phyloP scores from a whole-genome alignment of 352 stramenopile species.

The Globisporangium sylvaticum region DNA sequence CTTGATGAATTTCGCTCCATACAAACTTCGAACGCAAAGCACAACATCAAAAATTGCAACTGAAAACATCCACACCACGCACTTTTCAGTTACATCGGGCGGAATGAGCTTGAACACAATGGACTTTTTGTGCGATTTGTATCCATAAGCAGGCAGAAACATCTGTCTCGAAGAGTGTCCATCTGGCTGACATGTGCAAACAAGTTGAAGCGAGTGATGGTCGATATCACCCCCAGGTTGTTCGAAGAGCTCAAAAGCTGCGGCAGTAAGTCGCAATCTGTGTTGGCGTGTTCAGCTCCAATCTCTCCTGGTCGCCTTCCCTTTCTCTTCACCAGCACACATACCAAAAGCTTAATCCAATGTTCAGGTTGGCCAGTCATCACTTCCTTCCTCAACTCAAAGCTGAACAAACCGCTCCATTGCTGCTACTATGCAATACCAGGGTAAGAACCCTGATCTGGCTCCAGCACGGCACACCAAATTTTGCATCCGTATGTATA shows the following conservation, averaged over 20 bases:
- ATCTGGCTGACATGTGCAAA: not conserved
- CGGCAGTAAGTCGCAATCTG: not conserved
- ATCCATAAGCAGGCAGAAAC: not conserved
- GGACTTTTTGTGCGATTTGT: not conserved
- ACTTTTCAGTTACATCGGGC: not conserved
- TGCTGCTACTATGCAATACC: not conserved
- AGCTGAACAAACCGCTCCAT: not conserved
- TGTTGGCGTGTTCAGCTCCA: not conserved
- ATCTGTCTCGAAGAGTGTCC: not conserved
- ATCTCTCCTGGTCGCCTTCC: not conserved
- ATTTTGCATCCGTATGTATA: not conserved
- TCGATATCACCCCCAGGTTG: not conserved
- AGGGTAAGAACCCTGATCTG: no score
- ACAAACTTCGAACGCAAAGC: not conserved
- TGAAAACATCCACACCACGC: not conserved
- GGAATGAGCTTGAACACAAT: not conserved
- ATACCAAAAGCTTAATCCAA: not conserved
- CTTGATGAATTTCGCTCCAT: not conserved
- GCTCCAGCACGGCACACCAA: not conserved
- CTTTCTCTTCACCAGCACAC: not conserved
- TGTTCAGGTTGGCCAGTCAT: not conserved
- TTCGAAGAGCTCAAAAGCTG: not conserved
- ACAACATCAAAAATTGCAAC: not conserved
- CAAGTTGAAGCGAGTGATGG: constrained; percentile 1
- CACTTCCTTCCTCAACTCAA: no score